phyloP scores from a whole-genome alignment of 257 asterid species.

The Salvia splendens region DNA sequence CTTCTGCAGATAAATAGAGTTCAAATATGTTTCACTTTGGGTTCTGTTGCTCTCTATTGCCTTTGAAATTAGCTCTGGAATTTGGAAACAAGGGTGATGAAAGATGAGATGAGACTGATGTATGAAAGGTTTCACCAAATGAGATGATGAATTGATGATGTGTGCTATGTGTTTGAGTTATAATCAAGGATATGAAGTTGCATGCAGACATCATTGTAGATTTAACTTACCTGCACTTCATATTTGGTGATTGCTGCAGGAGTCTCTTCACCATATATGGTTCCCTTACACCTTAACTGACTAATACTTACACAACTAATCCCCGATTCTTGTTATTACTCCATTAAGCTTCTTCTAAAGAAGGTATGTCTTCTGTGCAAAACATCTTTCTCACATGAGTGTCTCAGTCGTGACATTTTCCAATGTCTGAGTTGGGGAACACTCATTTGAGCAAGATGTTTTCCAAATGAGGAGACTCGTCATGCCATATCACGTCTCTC shows the following conservation, averaged over 20 bases:
- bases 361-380: conserved; percentile 14
- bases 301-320: not conserved
- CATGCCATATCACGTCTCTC: not conserved
- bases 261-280: not conserved
- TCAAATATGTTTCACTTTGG: too few relatives aligned
- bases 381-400: conserved; percentile 24
- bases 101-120: too few relatives aligned
- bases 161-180: too few relatives aligned
- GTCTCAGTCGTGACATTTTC: not conserved
- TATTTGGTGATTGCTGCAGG: conserved; percentile 1
- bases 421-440: conserved; percentile 8
- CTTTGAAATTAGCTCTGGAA: too few relatives aligned
- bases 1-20: too few relatives aligned
- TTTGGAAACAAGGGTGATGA: too few relatives aligned
- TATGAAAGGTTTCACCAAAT: too few relatives aligned
- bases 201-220: too few relatives aligned
- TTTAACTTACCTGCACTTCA: conserved; percentile 1
- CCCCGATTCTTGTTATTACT: not conserved
- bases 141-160: too few relatives aligned
- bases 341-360: too few relatives aligned
- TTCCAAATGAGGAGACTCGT: conserved; percentile 21
- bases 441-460: conserved; percentile 30
- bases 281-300: not conserved
- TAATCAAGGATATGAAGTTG: too few relatives aligned
- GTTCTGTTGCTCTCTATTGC: too few relatives aligned